These are phyloP conservation scores for Plantago elongata DNA, from an alignment of 257 asterid genomes.

Conservation along the genomic window DNA sequence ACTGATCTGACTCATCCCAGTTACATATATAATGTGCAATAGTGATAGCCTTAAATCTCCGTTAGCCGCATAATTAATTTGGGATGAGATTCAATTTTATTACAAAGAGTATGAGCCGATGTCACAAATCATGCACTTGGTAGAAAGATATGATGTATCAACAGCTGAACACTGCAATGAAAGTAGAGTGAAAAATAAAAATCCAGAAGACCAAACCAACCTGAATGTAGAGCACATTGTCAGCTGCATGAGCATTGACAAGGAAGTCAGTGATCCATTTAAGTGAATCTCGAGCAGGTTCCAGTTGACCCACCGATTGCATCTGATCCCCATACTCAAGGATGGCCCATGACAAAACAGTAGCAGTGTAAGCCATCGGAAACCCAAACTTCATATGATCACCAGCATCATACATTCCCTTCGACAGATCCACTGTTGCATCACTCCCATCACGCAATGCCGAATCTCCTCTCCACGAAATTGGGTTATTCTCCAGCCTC, in stretches of 20 bases:
- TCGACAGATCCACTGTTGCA: constrained; percentile 71
- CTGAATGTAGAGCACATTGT: constrained; percentile 74
- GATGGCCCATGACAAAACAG: constrained; percentile 81
- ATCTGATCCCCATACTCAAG: constrained; percentile 83
- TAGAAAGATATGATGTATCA: not conserved
- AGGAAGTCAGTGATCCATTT: constrained; percentile 85
- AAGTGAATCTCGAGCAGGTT: constrained; percentile 59
- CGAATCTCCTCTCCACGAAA: constrained; percentile 85
- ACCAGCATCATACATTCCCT: constrained; percentile 93
- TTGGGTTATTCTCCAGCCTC: constrained; percentile 49
- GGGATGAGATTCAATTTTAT: too few relatives aligned
- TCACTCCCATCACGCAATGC: constrained; percentile 61
- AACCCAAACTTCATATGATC: constrained; percentile 78
- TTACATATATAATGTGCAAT: too few relatives aligned
- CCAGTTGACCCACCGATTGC: constrained; percentile 48
- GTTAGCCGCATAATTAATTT: too few relatives aligned
- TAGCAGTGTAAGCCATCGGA: constrained; percentile 92
- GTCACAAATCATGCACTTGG: too few relatives aligned
- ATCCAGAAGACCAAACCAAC: constrained; percentile 21
- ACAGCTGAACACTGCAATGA: not conserved
- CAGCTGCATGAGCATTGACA: constrained; percentile 65
- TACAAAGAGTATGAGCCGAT: too few relatives aligned
- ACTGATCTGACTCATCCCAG: too few relatives aligned
- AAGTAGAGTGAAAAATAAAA: not conserved
- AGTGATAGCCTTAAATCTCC: too few relatives aligned